phyloP scores from a whole-genome alignment of 1,284 basidiomycete genomes.

The Boletus smithii region DNA sequence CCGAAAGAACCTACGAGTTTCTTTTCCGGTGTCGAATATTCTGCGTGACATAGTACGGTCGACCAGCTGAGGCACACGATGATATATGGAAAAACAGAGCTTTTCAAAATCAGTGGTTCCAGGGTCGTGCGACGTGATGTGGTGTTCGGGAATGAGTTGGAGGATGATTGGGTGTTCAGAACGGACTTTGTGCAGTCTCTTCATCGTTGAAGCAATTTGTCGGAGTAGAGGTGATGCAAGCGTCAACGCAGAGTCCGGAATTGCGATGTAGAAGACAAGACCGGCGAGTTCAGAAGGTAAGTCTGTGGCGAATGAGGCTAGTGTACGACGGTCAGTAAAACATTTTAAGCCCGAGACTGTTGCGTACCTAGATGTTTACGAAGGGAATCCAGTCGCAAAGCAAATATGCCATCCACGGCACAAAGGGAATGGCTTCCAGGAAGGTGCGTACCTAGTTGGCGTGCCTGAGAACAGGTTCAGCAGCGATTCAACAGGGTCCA shows the following conservation, averaged over 20 bases:
- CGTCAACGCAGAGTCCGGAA: conserved; percentile 54
- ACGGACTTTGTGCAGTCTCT: conserved; percentile 48
- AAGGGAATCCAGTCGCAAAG: conserved; percentile 61
- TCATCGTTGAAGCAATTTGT: conserved; percentile 60
- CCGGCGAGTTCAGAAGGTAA: conserved; percentile 40
- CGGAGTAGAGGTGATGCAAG: conserved; percentile 59
- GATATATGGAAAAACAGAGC: conserved; percentile 63
- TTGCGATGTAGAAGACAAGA: conserved; percentile 65
- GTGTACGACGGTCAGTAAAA: conserved; percentile 5
- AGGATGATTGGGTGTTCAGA: conserved; percentile 49
- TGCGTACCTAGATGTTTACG: conserved; percentile 59
- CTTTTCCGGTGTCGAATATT: conserved; percentile 42
- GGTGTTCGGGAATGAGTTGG: conserved; percentile 67
- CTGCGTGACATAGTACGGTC: conserved; percentile 56
- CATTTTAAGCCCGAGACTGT: neutral
- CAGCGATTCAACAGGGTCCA: conserved; percentile 1
- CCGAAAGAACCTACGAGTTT: conserved; percentile 50
- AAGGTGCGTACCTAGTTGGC: conserved; percentile 55
- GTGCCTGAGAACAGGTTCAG: conserved; percentile 43
- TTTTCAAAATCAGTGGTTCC: conserved; percentile 26
- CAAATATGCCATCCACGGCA: conserved; percentile 52
- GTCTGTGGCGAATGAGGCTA: conserved; percentile 51
- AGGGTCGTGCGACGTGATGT: conserved; percentile 39
- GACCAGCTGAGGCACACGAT: conserved; percentile 60
- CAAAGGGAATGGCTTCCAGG: conserved; percentile 48